phyloP scores from a whole-genome alignment of 108 stramenopile genomes.

The Conticribra guillardii region DNA sequence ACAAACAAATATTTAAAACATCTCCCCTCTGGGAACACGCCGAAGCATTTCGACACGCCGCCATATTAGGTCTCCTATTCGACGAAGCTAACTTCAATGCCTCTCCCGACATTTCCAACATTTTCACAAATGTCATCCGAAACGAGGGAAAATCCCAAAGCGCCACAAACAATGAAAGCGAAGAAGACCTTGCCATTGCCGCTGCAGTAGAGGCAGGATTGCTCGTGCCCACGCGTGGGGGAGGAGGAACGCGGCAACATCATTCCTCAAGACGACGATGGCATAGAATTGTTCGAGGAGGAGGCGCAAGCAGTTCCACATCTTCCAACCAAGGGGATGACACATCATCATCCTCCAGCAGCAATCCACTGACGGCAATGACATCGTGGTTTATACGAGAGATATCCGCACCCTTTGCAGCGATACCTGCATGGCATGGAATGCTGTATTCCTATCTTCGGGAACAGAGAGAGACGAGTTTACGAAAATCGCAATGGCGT shows the following conservation, averaged over 20 bases:
- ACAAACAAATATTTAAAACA: conserved; percentile 7
- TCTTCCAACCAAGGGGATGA: not conserved
- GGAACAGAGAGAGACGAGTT: conserved; percentile 20
- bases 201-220: conserved; percentile 41
- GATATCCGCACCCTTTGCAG: conserved; percentile 45
- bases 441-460: conserved; percentile 36
- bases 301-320: not conserved
- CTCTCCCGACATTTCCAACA: conserved; percentile 9
- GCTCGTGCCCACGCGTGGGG: conserved; percentile 17
- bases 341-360: no score
- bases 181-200: conserved; percentile 28
- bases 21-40: conserved; percentile 72
- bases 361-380: conserved; percentile 24
- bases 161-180: not conserved
- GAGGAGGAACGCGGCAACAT: no score
- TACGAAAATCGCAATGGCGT: conserved; percentile 15
- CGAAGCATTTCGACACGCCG: conserved; percentile 68
- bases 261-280: no score
- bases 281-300: not conserved
- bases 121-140: conserved; percentile 15
- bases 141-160: not conserved
- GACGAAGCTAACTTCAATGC: conserved; percentile 18
- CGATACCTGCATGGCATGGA: conserved; percentile 48
- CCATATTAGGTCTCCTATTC: conserved; percentile 51
- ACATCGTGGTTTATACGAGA: conserved; percentile 45